Conservation (phyloP, 768 basidiomycete genomes). For the Tulasnella sp. region DNA sequence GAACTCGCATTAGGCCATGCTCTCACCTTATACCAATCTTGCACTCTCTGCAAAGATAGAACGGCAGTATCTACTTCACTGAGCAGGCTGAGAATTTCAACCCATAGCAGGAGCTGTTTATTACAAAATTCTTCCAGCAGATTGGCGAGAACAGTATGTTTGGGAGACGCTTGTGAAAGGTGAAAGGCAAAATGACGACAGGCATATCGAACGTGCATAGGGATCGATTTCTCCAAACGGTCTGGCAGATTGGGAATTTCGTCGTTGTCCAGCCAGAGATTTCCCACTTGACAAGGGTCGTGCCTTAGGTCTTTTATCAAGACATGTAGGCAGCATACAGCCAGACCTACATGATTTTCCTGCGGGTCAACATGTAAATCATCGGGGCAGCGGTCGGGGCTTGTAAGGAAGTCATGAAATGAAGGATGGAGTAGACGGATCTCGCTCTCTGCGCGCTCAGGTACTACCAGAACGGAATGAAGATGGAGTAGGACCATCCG, state of each 20-base stretch:
- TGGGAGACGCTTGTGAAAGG: background rate
- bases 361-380: background rate
- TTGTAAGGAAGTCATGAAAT: constrained; percentile 26
- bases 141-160: background rate
- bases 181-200: background rate
- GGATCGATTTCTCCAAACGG: background rate
- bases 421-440: constrained; percentile 24
- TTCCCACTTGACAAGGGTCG: background rate
- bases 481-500: background rate
- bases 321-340: background rate
- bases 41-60: background rate
- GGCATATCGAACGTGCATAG: background rate
- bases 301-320: background rate
- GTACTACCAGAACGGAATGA: constrained; percentile 5
- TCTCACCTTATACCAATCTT: background rate
- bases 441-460: background rate
- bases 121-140: background rate
- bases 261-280: background rate
- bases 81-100: background rate
- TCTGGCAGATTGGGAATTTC: background rate
- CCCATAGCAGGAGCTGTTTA: background rate
- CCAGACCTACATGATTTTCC: background rate
- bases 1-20: too few species aligned
- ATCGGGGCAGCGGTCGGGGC: background rate
- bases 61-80: background rate